These are phyloP conservation scores for Vanderwaltozyma yarrowii DNA, from an alignment of 805 yeast species.

Conservation along the genomic window DNA sequence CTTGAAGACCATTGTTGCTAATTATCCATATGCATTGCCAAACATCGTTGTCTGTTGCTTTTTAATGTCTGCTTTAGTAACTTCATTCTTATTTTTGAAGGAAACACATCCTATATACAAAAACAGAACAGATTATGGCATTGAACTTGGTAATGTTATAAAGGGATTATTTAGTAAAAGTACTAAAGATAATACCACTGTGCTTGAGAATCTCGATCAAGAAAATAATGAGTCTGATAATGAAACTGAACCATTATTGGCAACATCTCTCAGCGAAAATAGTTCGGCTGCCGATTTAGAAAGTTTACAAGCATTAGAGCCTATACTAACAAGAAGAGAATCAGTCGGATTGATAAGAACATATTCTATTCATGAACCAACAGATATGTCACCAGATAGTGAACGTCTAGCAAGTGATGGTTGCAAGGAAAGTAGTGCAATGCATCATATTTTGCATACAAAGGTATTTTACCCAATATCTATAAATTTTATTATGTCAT, in stretches of 20 bases:
- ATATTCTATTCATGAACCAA: constrained; percentile 24
- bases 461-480: constrained; percentile 28
- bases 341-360: constrained; percentile 26
- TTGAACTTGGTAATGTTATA: constrained; percentile 35
- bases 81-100: constrained; percentile 40
- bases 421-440: constrained; percentile 13
- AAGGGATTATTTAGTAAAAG: constrained; percentile 11
- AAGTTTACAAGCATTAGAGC: constrained; percentile 19
- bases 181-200: constrained; percentile 12
- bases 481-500: constrained; percentile 35
- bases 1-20: constrained; percentile 24
- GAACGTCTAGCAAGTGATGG: constrained; percentile 9
- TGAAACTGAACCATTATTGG: background rate
- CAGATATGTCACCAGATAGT: constrained; percentile 16
- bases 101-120: constrained; percentile 39
- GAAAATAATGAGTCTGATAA: no score
- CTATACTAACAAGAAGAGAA: constrained; percentile 25
- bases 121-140: constrained; percentile 34
- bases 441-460: constrained; percentile 23
- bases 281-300: constrained; percentile 8
- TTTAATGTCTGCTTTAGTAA: constrained; percentile 29
- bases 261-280: no score
- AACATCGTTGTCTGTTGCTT: constrained; percentile 37
- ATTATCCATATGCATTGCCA: constrained; percentile 43
- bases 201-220: constrained; percentile 20